Evolutionary conservation across 495 filamentous ascomycete species (phyloP).

Genomic region (Penicillium mononematosum): DNA sequence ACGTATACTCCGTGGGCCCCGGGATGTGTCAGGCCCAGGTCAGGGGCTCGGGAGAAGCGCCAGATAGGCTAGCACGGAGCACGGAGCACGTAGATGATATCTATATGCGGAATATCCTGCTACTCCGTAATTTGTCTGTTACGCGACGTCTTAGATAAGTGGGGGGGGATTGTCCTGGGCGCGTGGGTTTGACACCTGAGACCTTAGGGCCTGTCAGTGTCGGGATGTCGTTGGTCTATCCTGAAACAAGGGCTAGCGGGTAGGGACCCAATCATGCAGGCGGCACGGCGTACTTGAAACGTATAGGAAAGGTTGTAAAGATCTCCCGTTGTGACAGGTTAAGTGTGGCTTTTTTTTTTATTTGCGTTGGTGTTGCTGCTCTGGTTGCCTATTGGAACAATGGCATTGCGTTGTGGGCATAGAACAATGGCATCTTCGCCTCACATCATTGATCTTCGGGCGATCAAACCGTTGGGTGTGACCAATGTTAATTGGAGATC

Average conservation of each 20-base stretch:
- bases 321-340: neutral
- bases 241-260: conserved; percentile 27
- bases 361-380: neutral
- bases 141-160: conserved; percentile 18
- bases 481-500: neutral
- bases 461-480: neutral
- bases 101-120: neutral
- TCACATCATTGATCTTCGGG: conserved; percentile 5
- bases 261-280: conserved; percentile 21
- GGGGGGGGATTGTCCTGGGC: conserved; percentile 20
- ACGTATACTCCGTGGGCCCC: neutral
- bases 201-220: neutral
- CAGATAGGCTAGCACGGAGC: neutral
- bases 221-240: conserved; percentile 6
- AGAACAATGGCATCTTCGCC: neutral
- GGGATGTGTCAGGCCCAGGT: conserved; percentile 1
- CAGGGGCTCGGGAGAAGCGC: neutral
- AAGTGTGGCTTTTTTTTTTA: neutral
- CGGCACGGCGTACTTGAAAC: conserved; percentile 21
- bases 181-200: conserved; percentile 16
- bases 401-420: neutral
- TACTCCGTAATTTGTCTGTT: conserved; percentile 30
- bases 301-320: neutral
- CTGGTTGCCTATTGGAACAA: neutral
- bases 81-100: neutral